phyloP scores from a whole-genome alignment of 768 basidiomycete genomes.

The Calocybe cyanea region DNA sequence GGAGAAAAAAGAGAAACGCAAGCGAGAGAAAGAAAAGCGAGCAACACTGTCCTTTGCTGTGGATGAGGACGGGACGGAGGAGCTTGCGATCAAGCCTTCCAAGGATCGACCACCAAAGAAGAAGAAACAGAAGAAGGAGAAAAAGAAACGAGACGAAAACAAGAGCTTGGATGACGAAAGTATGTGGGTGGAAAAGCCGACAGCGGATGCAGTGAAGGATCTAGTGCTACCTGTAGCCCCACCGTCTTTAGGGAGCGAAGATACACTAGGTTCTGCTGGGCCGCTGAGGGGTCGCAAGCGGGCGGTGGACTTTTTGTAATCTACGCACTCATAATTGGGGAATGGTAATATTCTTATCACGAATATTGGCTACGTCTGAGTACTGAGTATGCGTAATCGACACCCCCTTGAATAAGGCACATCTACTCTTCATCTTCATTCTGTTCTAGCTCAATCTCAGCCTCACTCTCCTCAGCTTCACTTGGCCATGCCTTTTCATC shows the following conservation, averaged over 20 bases:
- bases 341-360: slow-evolving; percentile 11
- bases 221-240: slow-evolving; percentile 17
- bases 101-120: slow-evolving; percentile 41
- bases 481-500: slow-evolving; percentile 21
- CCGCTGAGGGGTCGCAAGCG: slow-evolving; percentile 53
- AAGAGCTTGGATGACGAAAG: slow-evolving; percentile 31
- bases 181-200: slow-evolving; percentile 70
- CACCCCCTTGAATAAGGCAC: no score
- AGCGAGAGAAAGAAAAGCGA: slow-evolving; percentile 42
- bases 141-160: slow-evolving; percentile 26
- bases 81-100: slow-evolving; percentile 27
- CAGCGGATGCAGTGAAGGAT: slow-evolving; percentile 44
- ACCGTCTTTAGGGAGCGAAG: slow-evolving; percentile 12
- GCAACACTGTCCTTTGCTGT: slow-evolving; percentile 69
- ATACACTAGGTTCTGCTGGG: slow-evolving; percentile 16
- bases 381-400: no score
- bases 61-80: slow-evolving; percentile 56
- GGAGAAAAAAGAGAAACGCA: slow-evolving; percentile 40
- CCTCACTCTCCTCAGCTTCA: not conserved
- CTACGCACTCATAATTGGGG: not conserved
- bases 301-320: slow-evolving; percentile 73
- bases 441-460: slow-evolving; percentile 21
- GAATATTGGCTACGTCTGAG: no score
- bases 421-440: slow-evolving; percentile 15
- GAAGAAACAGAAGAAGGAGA: slow-evolving; percentile 37